Evolutionary conservation across 768 basidiomycete genomes (phyloP).

Genomic region (Porpolomopsis calyptriformis): DNA sequence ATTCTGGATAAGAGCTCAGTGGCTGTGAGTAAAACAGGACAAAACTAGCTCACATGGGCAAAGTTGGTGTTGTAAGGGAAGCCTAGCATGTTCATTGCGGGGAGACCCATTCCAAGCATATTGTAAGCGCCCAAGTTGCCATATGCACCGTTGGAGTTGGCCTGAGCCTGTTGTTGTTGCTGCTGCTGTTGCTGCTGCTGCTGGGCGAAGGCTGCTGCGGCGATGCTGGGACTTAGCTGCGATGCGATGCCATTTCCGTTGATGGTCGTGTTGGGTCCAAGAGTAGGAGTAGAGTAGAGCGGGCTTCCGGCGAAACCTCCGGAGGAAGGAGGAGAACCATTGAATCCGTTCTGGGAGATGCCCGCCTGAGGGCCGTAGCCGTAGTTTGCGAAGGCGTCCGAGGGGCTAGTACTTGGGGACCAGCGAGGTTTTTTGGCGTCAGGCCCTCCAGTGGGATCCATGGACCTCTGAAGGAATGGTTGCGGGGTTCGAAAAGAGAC

Average conservation of each 20-base stretch:
- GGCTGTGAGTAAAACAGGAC: neutral
- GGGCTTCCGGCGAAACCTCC: conserved; percentile 42
- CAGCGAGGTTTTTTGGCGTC: conserved; percentile 87
- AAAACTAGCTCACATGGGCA: neutral
- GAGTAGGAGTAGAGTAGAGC: conserved; percentile 63
- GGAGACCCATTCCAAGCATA: conserved; percentile 75
- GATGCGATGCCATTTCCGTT: conserved; percentile 40
- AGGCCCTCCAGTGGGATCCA: conserved; percentile 73
- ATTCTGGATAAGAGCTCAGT: conserved; percentile 21
- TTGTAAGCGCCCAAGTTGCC: conserved; percentile 57
- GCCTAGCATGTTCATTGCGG: conserved; percentile 59
- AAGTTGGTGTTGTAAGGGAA: conserved; percentile 59
- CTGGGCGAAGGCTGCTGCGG: conserved; percentile 44
- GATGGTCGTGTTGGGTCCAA: conserved; percentile 54
- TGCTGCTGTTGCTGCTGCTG: conserved; percentile 31
- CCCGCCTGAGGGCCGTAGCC: conserved; percentile 72
- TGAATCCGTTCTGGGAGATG: conserved; percentile 47
- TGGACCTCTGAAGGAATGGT: conserved; percentile 51
- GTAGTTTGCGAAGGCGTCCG: conserved; percentile 80
- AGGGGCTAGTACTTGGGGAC: no score
- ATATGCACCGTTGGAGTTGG: conserved; percentile 32
- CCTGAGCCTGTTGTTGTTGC: conserved; percentile 30
- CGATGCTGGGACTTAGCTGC: conserved; percentile 63
- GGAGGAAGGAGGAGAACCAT: conserved; percentile 35
- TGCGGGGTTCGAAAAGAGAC: neutral